Evolutionary conservation across 75 land plant species (phyloP).

Genomic region (Ceratopteris richardii): DNA sequence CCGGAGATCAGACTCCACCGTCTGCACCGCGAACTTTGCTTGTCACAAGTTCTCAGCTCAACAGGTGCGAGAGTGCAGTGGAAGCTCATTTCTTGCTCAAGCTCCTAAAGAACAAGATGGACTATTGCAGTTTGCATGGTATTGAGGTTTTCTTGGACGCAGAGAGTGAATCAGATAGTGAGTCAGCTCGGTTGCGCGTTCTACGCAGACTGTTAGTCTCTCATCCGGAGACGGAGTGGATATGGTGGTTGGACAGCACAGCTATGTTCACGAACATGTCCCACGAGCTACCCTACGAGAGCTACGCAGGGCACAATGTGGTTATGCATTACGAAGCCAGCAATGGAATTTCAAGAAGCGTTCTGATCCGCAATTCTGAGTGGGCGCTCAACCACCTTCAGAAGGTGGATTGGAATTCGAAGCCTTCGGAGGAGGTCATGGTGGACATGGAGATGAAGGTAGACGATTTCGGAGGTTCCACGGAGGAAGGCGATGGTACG

Average conservation of each 20-base stretch:
- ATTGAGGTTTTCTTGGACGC: slow-evolving; percentile 69
- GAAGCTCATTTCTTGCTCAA: slow-evolving; percentile 72
- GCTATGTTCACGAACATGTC: slow-evolving; percentile 87
- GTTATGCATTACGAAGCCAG: slow-evolving; percentile 80
- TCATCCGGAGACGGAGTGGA: slow-evolving; percentile 66
- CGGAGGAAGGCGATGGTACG: no score
- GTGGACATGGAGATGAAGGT: no score
- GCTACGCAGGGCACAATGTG: slow-evolving; percentile 58
- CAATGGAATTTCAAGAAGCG: slow-evolving; percentile 77
- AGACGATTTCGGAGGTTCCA: no score
- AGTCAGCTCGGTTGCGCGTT: slow-evolving; percentile 44
- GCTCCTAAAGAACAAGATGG: slow-evolving; percentile 77
- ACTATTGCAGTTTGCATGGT: slow-evolving; percentile 62
- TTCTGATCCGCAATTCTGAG: slow-evolving; percentile 72
- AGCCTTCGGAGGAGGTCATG: no score
- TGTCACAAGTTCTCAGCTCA: slow-evolving; percentile 72
- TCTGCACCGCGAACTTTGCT: no score
- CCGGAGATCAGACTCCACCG: no score
- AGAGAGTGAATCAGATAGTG: slow-evolving; percentile 56
- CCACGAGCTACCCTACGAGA: slow-evolving; percentile 72
- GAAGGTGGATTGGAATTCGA: not conserved
- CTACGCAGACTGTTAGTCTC: slow-evolving; percentile 58
- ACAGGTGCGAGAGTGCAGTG: slow-evolving; percentile 68
- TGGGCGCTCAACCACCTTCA: slow-evolving; percentile 81
- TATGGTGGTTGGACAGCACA: slow-evolving; percentile 88